Conservation (phyloP, 345 rosid species). For the Eucalyptus marginata region DNA sequence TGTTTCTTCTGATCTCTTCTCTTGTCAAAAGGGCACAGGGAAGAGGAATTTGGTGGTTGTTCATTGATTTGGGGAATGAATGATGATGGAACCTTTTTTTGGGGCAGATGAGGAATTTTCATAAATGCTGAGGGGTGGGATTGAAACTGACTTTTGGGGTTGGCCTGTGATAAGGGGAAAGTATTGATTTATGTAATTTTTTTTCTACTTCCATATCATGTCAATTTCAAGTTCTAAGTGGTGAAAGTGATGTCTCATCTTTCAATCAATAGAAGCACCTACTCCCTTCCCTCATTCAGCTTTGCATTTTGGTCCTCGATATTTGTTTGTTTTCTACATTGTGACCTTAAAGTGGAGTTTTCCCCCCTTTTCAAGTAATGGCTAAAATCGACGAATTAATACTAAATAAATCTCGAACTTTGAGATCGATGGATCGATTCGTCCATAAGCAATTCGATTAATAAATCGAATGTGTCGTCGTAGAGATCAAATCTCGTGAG, state of each 20-base stretch:
- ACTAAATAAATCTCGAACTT: not conserved
- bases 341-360: not conserved
- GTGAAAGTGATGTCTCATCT: conserved; percentile 15
- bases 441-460: not conserved
- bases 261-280: conserved; percentile 2
- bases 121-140: not conserved
- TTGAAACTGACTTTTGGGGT: not conserved
- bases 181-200: not conserved
- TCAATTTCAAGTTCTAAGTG: not conserved
- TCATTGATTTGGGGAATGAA: not conserved
- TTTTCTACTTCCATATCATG: not conserved
- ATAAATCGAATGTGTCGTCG: rapidly evolving
- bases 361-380: not conserved
- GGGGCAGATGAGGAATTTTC: not conserved
- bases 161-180: not conserved
- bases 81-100: not conserved
- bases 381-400: not conserved
- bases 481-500: not conserved
- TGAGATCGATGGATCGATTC: rapidly evolving
- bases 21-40: not conserved
- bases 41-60: not conserved
- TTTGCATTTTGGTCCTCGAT: not conserved
- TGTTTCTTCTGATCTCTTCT: not conserved
- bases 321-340: not conserved
- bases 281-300: not conserved